Base-by-base conservation (phyloP, 371 early-diverging fungal species). In the Dichotomocladium elegans region DNA sequence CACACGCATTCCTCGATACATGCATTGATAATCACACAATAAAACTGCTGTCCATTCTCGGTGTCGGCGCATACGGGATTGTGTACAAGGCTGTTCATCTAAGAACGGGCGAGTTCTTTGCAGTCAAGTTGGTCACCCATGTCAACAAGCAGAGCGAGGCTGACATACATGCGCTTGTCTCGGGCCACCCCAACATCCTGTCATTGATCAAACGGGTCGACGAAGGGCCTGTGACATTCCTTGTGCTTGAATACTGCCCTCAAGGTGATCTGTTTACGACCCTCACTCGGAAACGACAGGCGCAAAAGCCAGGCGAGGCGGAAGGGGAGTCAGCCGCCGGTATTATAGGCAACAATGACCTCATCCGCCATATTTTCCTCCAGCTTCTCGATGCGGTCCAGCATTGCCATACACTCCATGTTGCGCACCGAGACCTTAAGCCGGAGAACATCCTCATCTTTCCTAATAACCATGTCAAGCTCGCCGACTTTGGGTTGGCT, bases 371-470 rank as follows among this genome's bases (percentile, higher is more conserved):
- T 22, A 70, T 94, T 40, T 92, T 95, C 67, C 62, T 83, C 46
- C 92, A 95, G 59, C 88, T 94, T 52, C 68, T 90, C 22, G 86
- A 85, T 46, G 92, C 93, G 0, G 89, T 95, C 1, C 66, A 79
- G 8, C 83, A 88, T 72, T 87, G 90, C 57, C 95, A 95, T 61
- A 63, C 75, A 14, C 79, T 77, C 42, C 85, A 87, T 40, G 74
- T 93, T 26, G 87, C 85, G 53, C 96, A 95, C 70, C 87, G 95
- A 44, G 96, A 95, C 62, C 63, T 95, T 47, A 95, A 94, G 62
- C 94, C 95, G 10, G 96, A 95, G 67, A 95, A 95, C 74, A 86
- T 94, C 58, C 75, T 94, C 46, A 68, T 93, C 34, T 72, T 70
- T 30, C 62, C 64, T 7, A 49, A 70, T 24, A 48, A 52, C 15